Evolutionary conservation across 2,329 filamentous ascomycete genomes (phyloP), one percentile per base, ranked within the genome.

Genomic region (Fusarium sp.): DNA sequence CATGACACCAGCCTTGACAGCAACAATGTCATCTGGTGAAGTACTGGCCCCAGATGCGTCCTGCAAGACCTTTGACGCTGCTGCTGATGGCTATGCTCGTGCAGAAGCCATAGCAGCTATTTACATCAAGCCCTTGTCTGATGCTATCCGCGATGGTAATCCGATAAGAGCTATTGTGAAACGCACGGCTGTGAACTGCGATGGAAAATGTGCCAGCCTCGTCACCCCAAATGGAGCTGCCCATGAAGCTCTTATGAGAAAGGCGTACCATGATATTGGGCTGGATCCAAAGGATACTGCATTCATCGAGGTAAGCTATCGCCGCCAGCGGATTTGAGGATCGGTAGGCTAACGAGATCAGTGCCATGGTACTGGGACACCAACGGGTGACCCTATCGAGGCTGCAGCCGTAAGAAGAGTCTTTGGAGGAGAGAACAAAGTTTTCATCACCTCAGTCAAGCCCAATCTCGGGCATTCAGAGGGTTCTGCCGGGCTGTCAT

Each of bases 21-120:
- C 63, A 3, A 56, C 63, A 5, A 69, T 68, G 66, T 47, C 63
- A 20, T 5, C 10, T 4, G 41, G 51, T 76, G 69, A 17, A 77
- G 77, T 13, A 80, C 82, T 3, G 83, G 84, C 2, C 81, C 86
- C 59, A 83, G 85, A 3, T 75, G 82, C 60, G 83, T 86, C 0
- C 81, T 71, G 33, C 63, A 59, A 11, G 56, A 63, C 4, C 7
- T 69, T 69, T 24, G 66, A 68, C 41, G 63, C n/a, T 18, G 44
- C 63, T 4, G 66, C 49, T 0, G 49, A 69, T 5, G 66, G 66
- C 0, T 69, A 68, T 1, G 66, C 66, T 5, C n/a, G 66, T 0
- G 66, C 42, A 1, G 66, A 69, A 18, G 63, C 63, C 6, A 63
- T 68, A 22, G 57, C 56, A 2, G 63, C 63, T 3, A 47, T 69